phyloP scores from a whole-genome alignment of 768 basidiomycete genomes.

The Trametopsis cervina region DNA sequence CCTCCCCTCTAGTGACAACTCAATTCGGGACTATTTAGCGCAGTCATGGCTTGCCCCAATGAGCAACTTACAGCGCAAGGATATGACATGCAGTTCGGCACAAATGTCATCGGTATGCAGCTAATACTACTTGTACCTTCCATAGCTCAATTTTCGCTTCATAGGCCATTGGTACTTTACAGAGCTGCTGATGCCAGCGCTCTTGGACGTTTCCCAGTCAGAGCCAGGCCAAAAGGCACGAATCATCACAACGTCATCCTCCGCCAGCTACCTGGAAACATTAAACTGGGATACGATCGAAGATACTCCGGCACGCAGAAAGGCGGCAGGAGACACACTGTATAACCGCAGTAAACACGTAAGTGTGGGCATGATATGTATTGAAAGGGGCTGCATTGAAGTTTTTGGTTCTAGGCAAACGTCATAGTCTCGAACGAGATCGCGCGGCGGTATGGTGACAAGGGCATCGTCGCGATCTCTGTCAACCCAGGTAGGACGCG shows the following conservation, averaged over 20 bases:
- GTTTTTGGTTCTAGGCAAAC: constrained; percentile 40
- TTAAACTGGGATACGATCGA: constrained; percentile 33
- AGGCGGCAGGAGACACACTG: constrained; percentile 6
- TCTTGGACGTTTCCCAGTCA: constrained; percentile 32
- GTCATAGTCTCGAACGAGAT: constrained; percentile 39
- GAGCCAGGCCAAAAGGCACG: constrained; percentile 34
- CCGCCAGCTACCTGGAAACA: constrained; percentile 22
- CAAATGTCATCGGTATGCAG: constrained; percentile 42
- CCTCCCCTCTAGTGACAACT: not conserved
- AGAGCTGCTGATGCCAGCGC: constrained; percentile 38
- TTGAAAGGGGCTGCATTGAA: too few relatives aligned
- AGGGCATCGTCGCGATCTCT: constrained; percentile 36
- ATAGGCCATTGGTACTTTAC: constrained; percentile 58
- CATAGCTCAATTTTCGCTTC: not conserved
- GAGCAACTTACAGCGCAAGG: constrained; percentile 39
- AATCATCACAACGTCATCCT: constrained; percentile 38
- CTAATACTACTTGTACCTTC: not conserved
- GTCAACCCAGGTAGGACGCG: constrained; percentile 37
- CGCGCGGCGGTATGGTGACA: constrained; percentile 38
- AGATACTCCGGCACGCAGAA: constrained; percentile 19
- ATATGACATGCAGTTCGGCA: constrained; percentile 50
- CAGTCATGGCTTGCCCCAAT: constrained; percentile 39
- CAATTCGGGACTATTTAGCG: constrained; percentile 25
- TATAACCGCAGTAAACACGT: constrained; percentile 40
- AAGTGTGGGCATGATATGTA: constrained; percentile 9